These are phyloP conservation scores for Coprinopsis strossmayeri DNA, from an alignment of 768 basidiomycete species.

Conservation along the genomic window DNA sequence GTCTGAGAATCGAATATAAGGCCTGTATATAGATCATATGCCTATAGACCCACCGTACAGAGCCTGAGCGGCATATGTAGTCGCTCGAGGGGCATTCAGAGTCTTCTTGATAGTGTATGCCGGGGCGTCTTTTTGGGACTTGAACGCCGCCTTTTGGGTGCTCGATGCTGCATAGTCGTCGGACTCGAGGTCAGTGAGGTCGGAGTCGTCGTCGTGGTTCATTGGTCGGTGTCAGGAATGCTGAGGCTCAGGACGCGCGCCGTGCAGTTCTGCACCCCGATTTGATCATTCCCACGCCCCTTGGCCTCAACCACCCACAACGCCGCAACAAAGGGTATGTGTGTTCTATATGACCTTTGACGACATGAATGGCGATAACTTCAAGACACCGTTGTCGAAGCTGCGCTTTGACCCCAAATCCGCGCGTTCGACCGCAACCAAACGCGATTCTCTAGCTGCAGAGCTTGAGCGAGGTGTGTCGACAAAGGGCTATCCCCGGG, in stretches of 20 bases:
- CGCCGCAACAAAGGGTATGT: not conserved
- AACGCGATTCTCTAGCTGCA: constrained; percentile 61
- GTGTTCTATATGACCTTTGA: not conserved
- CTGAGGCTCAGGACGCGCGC: not conserved
- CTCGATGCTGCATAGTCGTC: constrained; percentile 14
- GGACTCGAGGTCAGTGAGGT: constrained; percentile 25
- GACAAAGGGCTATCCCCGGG: not conserved
- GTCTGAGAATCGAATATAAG: too few species aligned
- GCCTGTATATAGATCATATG: too few species aligned
- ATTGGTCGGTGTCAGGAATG: not conserved
- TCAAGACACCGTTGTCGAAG: constrained; percentile 19
- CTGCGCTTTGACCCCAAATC: constrained; percentile 10
- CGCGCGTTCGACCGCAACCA: constrained; percentile 31
- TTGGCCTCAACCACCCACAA: not conserved
- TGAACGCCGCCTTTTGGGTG: constrained; percentile 9
- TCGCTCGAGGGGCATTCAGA: constrained; percentile 49
- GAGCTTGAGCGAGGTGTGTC: constrained; percentile 57
- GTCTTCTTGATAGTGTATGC: constrained; percentile 35
- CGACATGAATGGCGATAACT: constrained; percentile 16
- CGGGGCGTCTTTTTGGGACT: constrained; percentile 15
- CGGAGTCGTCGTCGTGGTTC: constrained; percentile 25
- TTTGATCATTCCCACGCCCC: not conserved
- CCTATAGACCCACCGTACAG: constrained; percentile 51
- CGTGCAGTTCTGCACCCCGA: not conserved
- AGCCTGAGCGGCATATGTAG: constrained; percentile 58